A percentile compares a stretch with the other conserved stretches of the same genome.
Evolutionary conservation across 2,329 filamentous ascomycete species (phyloP).

Genomic region (Annulohypoxylon truncatum): DNA sequence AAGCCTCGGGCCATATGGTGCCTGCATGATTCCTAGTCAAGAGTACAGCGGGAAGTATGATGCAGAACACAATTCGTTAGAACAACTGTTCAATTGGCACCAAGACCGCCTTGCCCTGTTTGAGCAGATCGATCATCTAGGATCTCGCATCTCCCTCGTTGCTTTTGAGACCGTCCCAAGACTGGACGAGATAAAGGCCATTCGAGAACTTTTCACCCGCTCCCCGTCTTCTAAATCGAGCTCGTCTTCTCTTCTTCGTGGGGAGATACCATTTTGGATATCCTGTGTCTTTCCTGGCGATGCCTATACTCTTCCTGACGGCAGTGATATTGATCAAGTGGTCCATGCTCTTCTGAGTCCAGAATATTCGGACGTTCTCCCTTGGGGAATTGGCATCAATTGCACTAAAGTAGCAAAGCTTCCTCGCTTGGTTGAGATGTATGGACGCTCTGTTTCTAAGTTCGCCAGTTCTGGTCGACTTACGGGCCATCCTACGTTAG

Average conservation of each 20-base stretch:
- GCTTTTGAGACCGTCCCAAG: conserved; percentile 75
- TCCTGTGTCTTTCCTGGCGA: conserved; percentile 71
- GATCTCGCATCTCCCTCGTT: conserved; percentile 62
- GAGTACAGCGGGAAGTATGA: conserved; percentile 75
- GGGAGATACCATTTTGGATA: conserved; percentile 66
- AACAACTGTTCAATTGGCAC: conserved; percentile 68
- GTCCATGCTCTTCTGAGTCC: conserved; percentile 48
- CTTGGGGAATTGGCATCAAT: conserved; percentile 75
- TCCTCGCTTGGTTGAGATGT: conserved; percentile 63
- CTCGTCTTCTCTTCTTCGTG: conserved; percentile 37
- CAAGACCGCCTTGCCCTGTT: conserved; percentile 65
- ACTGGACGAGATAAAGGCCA: conserved; percentile 70
- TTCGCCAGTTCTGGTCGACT: conserved; percentile 53
- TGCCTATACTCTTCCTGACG: conserved; percentile 66
- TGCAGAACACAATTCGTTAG: conserved; percentile 55
- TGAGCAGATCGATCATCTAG: conserved; percentile 52
- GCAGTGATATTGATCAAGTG: conserved; percentile 58
- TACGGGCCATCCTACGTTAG: conserved; percentile 62
- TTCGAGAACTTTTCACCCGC: conserved; percentile 58
- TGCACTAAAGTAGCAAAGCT: conserved; percentile 75
- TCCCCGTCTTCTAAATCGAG: conserved; percentile 46
- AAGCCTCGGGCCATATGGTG: conserved; percentile 74
- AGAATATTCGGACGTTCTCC: conserved; percentile 48
- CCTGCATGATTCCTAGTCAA: conserved; percentile 72
- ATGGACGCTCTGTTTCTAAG: conserved; percentile 60